A percentile compares a stretch with the other conserved stretches of the same genome.
Conservation (phyloP, 2,329 filamentous ascomycete species). For the Lizonia empirigonia region DNA sequence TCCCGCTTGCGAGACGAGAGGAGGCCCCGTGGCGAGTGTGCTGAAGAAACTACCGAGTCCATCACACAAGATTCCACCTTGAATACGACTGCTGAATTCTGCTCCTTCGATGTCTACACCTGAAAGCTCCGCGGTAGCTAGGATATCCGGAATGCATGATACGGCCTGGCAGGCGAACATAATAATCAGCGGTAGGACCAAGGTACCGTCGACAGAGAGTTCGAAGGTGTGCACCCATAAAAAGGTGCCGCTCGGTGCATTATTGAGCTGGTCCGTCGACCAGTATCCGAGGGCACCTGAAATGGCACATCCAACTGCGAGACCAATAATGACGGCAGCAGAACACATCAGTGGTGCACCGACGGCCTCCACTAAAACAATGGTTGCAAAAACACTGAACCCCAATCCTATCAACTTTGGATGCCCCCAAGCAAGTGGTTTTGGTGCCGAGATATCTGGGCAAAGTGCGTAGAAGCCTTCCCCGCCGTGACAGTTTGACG, state of each 20-base stretch:
- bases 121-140: constrained; percentile 36
- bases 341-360: constrained; percentile 39
- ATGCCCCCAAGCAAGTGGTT: constrained; percentile 41
- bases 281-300: constrained; percentile 38
- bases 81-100: constrained; percentile 34
- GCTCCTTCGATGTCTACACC: constrained; percentile 36
- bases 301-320: constrained; percentile 35
- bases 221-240: constrained; percentile 38
- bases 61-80: constrained; percentile 37
- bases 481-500: constrained; percentile 35
- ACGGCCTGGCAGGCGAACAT: constrained; percentile 41
- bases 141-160: constrained; percentile 47
- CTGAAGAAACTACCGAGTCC: constrained; percentile 37
- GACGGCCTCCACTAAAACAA: constrained; percentile 33
- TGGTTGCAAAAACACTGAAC: constrained; percentile 38
- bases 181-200: constrained; percentile 35
- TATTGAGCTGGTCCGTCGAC: constrained; percentile 26
- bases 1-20: constrained; percentile 37
- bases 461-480: constrained; percentile 36
- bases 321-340: constrained; percentile 34
- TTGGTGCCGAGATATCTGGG: constrained; percentile 27
- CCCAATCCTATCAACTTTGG: constrained; percentile 37
- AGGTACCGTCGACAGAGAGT: constrained; percentile 35
- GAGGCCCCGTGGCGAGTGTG: constrained; percentile 34
- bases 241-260: constrained; percentile 32